These are phyloP conservation scores for Cryptococcus maquisensis DNA, from an alignment of 1,284 basidiomycete species.

Conservation along the genomic window DNA sequence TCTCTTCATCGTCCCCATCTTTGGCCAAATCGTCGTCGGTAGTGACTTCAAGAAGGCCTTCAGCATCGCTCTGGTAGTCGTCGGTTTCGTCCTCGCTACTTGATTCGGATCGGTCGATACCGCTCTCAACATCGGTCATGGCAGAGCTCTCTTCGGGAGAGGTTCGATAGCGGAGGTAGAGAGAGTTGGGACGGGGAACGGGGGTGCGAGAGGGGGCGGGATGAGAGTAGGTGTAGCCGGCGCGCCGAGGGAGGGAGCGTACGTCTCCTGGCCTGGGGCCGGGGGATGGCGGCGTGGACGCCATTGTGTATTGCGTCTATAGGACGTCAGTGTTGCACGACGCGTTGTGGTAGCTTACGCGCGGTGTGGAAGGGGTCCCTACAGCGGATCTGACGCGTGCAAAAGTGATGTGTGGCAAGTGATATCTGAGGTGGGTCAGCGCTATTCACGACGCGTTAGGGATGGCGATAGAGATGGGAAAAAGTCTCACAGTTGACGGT, in stretches of 20 bases:
- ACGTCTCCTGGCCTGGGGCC: neutral
- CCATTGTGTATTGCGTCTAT: too few species aligned
- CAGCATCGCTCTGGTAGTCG: neutral
- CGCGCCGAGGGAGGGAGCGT: neutral
- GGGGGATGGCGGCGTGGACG: neutral
- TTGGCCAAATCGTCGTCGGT: neutral
- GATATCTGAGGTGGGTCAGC: too few species aligned
- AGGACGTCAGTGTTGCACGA: too few species aligned
- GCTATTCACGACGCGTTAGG: neutral
- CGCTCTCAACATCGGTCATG: neutral
- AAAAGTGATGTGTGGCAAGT: too few species aligned
- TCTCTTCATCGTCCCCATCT: constrained; percentile 11
- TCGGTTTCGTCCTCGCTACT: constrained; percentile 4
- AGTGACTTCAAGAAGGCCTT: neutral
- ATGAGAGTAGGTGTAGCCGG: neutral
- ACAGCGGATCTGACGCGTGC: too few species aligned
- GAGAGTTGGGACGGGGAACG: neutral
- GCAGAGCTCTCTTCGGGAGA: neutral
- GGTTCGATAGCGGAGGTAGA: neutral
- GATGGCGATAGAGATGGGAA: neutral
- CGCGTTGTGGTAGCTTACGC: too few species aligned
- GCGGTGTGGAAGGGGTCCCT: too few species aligned
- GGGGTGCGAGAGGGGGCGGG: neutral
- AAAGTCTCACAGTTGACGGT: neutral
- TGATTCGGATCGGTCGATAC: constrained; percentile 1